Base-by-base conservation (phyloP, 495 filamentous ascomycete species). In the Annulohypoxylon moriforme region DNA sequence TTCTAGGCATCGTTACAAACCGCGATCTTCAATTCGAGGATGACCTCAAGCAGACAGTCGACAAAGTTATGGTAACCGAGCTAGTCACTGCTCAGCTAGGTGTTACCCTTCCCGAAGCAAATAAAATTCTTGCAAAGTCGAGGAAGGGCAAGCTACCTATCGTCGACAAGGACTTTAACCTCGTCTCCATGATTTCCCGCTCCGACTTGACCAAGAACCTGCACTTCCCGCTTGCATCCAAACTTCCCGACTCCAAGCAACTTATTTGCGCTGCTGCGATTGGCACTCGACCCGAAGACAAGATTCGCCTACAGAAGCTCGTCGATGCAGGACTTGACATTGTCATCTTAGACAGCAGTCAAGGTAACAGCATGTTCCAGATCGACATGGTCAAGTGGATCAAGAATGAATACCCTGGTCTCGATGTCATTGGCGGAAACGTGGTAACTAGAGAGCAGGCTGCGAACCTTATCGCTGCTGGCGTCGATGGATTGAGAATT, bases 101-200 rank as follows among this genome's bases (percentile, higher is more conserved):
- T 46, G 94, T 96, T 56, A 93, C 89, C 47, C 87, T 99, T 22
- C 76, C 87, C 57, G 93, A 97, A 81, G 96, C 96, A 72, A 99
- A 99, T 81, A 88, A 88, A 58, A 96, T 98, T 74, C 91, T 99
- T 20, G 91, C 92, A 75, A 89, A 91, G 78, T 98, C 96, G 27
- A 98, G 98, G 89, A 99, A 98, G 86, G 96, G 96, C 82, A 99
- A 99, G 85, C 90, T 99, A 50, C 96, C 96, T 40, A 97, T 98
- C 69, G 91, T 99, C 33, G 96, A 99, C 80, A 80, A 87, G 38
- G 82, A 90, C 27, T 91, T 91, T 66, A 97, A 97, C 83, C 88
- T 98, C 24, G 90, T 97, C 44, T 96, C 96, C 31, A 91, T 99
- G 79, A 93, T 99, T 73, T 97, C 94, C 25, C 93, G 96, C 76